Evolutionary conservation across 176 grass and related monocot species (phyloP).

Genomic region (Aegilops umbellulata): DNA sequence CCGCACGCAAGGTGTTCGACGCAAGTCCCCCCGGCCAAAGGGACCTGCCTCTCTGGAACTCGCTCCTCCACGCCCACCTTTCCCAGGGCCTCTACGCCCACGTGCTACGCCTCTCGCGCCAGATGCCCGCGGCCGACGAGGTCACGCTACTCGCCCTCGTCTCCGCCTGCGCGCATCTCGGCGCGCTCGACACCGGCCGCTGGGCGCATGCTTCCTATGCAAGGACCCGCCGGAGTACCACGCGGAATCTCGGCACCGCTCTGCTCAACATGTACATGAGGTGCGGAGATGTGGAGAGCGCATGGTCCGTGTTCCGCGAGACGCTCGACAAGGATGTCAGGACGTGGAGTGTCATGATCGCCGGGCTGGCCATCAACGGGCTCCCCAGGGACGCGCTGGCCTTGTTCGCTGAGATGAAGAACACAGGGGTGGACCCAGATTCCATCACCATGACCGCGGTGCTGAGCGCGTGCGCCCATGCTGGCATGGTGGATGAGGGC

Average conservation of each 20-base stretch:
- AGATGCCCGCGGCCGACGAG: conserved; percentile 25
- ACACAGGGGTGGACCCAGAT: conserved; percentile 10
- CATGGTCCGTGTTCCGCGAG: conserved; percentile 10
- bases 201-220: conserved; percentile 34
- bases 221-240: conserved; percentile 5
- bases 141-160: conserved; percentile 43
- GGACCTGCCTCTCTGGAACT: conserved; percentile 45
- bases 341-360: conserved; percentile 44
- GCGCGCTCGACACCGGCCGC: conserved; percentile 29
- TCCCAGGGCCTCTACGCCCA: conserved; percentile 4
- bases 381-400: conserved; percentile 19
- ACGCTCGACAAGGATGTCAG: conserved; percentile 32
- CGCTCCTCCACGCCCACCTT: conserved; percentile 41
- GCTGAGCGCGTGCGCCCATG: conserved; percentile 39
- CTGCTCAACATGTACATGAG: conserved; percentile 54
- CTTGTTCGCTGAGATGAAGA: conserved; percentile 30
- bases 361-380: conserved; percentile 32
- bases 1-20: conserved; percentile 39
- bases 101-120: conserved; percentile 16
- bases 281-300: conserved; percentile 41
- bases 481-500: conserved; percentile 45
- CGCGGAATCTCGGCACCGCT: conserved; percentile 32
- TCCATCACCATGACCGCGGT: conserved; percentile 44
- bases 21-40: conserved; percentile 1
- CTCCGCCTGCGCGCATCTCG: conserved; percentile 40